Percentiles rank a stretch among this genome's conserved stretches.
phyloP scores from a whole-genome alignment of 176 grass and related monocot species.

The Panicum miliaceum region DNA sequence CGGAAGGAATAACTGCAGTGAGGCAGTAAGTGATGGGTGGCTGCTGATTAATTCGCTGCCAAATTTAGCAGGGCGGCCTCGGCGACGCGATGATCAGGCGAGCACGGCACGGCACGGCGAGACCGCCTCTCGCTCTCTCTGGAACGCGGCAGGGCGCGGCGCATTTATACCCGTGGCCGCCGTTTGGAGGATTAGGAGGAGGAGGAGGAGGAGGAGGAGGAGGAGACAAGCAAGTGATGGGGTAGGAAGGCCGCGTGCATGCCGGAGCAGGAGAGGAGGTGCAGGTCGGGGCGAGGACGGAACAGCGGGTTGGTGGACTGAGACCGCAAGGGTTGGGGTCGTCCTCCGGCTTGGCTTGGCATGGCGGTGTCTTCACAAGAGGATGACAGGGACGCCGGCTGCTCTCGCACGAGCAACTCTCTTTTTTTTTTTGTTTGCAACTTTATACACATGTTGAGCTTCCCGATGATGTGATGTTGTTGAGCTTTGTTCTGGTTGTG shows the following conservation, averaged over 20 bases:
- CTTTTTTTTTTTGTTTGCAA: no score
- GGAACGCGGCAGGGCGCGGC: no score
- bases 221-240: neutral
- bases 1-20: neutral
- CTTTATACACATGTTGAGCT: neutral
- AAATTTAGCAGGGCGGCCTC: neutral
- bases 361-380: constrained; percentile 47
- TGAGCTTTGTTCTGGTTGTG: constrained; percentile 6
- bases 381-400: constrained; percentile 42
- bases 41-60: constrained; percentile 14
- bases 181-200: no score
- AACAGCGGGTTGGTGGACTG: constrained; percentile 39
- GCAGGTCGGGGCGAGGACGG: neutral
- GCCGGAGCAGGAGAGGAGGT: neutral
- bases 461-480: neutral
- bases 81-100: neutral
- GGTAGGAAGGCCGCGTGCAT: neutral
- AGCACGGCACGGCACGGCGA: no score
- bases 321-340: neutral
- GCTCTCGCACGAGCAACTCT: neutral
- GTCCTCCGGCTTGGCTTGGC: neutral
- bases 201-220: neutral
- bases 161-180: no score
- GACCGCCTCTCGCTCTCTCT: neutral
- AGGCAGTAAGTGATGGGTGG: neutral